These are phyloP conservation scores for Samsoniella hepiali DNA, from an alignment of 2,329 filamentous ascomycete genomes.

Conservation along the genomic window DNA sequence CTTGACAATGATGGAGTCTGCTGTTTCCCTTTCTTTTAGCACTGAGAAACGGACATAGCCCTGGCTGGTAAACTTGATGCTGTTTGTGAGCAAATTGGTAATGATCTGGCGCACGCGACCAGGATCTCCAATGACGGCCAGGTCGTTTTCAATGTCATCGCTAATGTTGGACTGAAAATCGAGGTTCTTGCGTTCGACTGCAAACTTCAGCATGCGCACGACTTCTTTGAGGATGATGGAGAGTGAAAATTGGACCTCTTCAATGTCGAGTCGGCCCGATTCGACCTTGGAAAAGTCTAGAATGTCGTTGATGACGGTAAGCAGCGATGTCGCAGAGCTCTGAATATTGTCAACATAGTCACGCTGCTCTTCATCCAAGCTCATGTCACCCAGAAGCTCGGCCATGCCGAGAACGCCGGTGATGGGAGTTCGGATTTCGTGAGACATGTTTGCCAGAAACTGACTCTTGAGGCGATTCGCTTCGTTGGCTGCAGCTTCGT, in stretches of 20 bases:
- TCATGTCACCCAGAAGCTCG: slow-evolving; percentile 67
- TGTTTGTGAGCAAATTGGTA: slow-evolving; percentile 74
- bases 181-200: slow-evolving; percentile 75
- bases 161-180: slow-evolving; percentile 66
- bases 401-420: slow-evolving; percentile 79
- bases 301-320: slow-evolving; percentile 90
- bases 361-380: slow-evolving; percentile 65
- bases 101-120: slow-evolving; percentile 80
- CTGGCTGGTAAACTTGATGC: slow-evolving; percentile 70
- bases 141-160: slow-evolving; percentile 58
- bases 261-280: slow-evolving; percentile 71
- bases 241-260: slow-evolving; percentile 76
- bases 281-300: slow-evolving; percentile 87
- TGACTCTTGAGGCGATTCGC: slow-evolving; percentile 77
- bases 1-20: slow-evolving; percentile 63
- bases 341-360: slow-evolving; percentile 77
- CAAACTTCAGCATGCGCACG: slow-evolving; percentile 83
- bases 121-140: slow-evolving; percentile 83
- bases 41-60: slow-evolving; percentile 67
- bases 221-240: slow-evolving; percentile 74
- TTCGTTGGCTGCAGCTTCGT: slow-evolving; percentile 75
- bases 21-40: slow-evolving; percentile 58
- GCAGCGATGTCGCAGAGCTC: slow-evolving; percentile 72
- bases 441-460: slow-evolving; percentile 79
- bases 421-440: slow-evolving; percentile 75